Conservation (phyloP, 116 monocot species). For the Zostera marina region DNA sequence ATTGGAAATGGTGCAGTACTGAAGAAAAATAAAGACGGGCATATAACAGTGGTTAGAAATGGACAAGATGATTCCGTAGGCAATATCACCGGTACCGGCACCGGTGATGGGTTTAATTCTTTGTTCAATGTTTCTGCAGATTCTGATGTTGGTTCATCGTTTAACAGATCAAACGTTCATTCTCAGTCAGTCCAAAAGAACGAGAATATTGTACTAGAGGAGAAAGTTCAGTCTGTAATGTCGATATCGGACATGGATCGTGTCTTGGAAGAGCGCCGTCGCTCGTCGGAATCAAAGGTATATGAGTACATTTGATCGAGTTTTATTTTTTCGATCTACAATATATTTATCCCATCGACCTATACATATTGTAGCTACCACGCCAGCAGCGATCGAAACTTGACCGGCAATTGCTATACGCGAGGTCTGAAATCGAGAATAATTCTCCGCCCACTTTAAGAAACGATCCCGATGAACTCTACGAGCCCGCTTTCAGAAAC, state of each 20-base stretch:
- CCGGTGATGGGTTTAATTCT: neutral
- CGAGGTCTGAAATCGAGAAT: conserved; percentile 6
- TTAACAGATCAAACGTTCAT: neutral
- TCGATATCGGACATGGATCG: neutral
- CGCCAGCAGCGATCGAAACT: neutral
- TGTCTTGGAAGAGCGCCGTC: neutral
- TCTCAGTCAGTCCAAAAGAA: neutral
- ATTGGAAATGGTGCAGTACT: neutral
- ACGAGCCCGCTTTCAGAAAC: conserved; percentile 4
- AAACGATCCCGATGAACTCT: conserved; percentile 5
- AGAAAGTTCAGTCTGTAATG: neutral
- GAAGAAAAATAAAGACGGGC: neutral
- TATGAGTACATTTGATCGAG: neutral
- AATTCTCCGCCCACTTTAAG: neutral
- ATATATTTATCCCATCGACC: no score
- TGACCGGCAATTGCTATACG: neutral
- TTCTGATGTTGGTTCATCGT: neutral
- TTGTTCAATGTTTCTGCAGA: neutral
- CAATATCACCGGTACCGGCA: no score
- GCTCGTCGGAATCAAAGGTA: neutral
- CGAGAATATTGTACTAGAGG: neutral
- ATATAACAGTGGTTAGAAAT: neutral
- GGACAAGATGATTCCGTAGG: no score
- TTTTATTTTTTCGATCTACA: neutral
- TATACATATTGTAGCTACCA: neutral